Base-by-base conservation (phyloP, 306 rosid species). In the Malus fusca region DNA sequence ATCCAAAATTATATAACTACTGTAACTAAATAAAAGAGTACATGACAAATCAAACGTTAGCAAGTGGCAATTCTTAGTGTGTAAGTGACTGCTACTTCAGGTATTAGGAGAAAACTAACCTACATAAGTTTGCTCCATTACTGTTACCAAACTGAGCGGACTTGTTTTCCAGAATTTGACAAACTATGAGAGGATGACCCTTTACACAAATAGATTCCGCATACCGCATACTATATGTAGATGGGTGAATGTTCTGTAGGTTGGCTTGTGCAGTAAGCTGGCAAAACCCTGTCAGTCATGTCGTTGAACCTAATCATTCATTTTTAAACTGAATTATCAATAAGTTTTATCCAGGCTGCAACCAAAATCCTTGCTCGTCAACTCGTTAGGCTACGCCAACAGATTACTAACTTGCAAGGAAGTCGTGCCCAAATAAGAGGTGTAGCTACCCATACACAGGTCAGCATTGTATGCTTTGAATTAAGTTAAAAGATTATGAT, bases 371-470 rank as follows among this genome's bases (percentile, higher is more conserved):
- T 94, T 76, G 98, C 98, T 83, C 97, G 97, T 48, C 98, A 94
- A 69, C 98, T 94, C 46, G 97, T 94, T 77, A 85, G 98, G 78
- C 82, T 94, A 58, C 96, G 98, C 56, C 98, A 94, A 87, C 98
- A 94, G 74, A 94, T 94, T 84, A 90, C 95, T 72, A 94, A 94
- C 89, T 82, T 94, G 85, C 98, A 94, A 80, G 98, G 98, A 53
- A 94, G 98, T 81, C 98, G 98, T 68, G 98, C 98, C 63, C 98
- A 94, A 78, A 91, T 94, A 77, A 88, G 98, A 88, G 98, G 98
- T 18, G 96, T 94, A 55, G 87, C 96, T 79, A 94, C 98, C 77
- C 98, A 94, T 75, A 94, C 98, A 28, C 98, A 94, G 97, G 98
- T 88, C 17, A 55, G 40, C 14, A 59, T 70, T 61, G 18, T 46